These are phyloP conservation scores for Aurantiochytrium sp. DNA, from an alignment of 108 stramenopile species.

Conservation along the genomic window DNA sequence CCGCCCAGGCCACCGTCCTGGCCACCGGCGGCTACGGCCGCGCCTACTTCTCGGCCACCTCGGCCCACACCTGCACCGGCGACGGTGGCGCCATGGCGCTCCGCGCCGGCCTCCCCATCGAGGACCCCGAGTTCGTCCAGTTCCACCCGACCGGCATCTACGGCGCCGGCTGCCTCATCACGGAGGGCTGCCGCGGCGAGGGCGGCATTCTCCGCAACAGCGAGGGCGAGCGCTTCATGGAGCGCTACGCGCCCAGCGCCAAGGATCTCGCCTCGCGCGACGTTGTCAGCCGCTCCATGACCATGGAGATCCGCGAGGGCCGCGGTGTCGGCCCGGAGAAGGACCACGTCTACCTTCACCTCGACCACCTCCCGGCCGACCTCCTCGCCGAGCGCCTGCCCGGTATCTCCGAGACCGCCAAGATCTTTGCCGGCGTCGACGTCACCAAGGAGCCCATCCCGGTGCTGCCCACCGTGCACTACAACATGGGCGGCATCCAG, in stretches of 20 bases:
- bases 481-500: slow-evolving; percentile 95
- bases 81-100: slow-evolving; percentile 97
- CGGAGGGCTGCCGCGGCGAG: slow-evolving; percentile 99
- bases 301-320: slow-evolving; percentile 98
- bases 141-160: slow-evolving; percentile 99
- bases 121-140: slow-evolving; percentile 99
- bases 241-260: slow-evolving; percentile 95
- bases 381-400: slow-evolving; percentile 90
- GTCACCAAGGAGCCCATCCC: slow-evolving; percentile 99
- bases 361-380: slow-evolving; percentile 96
- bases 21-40: slow-evolving; percentile 98
- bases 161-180: slow-evolving; percentile 99
- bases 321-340: slow-evolving; percentile 93
- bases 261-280: slow-evolving; percentile 97
- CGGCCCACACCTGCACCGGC: slow-evolving; percentile 97
- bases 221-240: slow-evolving; percentile 99
- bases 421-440: slow-evolving; percentile 98
- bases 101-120: slow-evolving; percentile 73
- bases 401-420: slow-evolving; percentile 95
- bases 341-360: slow-evolving; percentile 92
- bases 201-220: slow-evolving; percentile 92
- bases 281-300: slow-evolving; percentile 97
- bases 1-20: slow-evolving; percentile 93
- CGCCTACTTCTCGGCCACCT: slow-evolving; percentile 95
- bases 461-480: slow-evolving; percentile 88